Evolutionary conservation across 345 rosid genomes (phyloP), one percentile per base, ranked within the genome.

Genomic region (Acer yangbiense): DNA sequence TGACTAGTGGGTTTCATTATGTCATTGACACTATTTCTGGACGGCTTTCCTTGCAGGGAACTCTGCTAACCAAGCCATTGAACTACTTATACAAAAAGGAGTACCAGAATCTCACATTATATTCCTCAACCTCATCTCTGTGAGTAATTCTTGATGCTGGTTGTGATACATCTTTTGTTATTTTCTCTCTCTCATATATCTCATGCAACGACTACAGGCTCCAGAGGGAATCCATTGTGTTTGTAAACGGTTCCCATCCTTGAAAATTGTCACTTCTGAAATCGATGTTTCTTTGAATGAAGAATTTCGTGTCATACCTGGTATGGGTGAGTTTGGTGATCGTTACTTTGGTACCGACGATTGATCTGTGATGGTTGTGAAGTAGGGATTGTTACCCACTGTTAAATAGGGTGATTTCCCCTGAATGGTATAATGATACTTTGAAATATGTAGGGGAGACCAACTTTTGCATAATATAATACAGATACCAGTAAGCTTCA

Each of bases 321-420:
- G 99, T 23, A 77, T 97, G 95, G 99, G 98, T 27, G 98, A 97
- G 89, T 97, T 91, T 72, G 99, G 99, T 1, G 98, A 97, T 83
- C 94, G 98, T 11, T 97, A 97, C 89, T 97, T 97, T 63, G 98
- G 98, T 7, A 97, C 99, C 8, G 98, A 94, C 77, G 98, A 97
- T 81, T 95, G 83, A 85, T 65, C 20, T 16, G 66, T 21, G 35
- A 27, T 55, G 21, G 48, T 18, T 17, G 27, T 10, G 21, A 73
- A 27, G 72, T 17, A 44, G 63, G 68, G 14, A 61, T 52, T 20
- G 48, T 46, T 63, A 64, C 71, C 76, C 54, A 18, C 55, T 64
- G 21, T n/a, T 63, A 57, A 13, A 69, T 74, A 25, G 74, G 73
- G 61, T 41, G 46, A 44, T 57, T 54, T 67, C 55, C 65, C 17